Percentiles rank a stretch among this genome's conserved stretches.
phyloP scores from a whole-genome alignment of 1,284 basidiomycete species.

The Cerrena zonata region DNA sequence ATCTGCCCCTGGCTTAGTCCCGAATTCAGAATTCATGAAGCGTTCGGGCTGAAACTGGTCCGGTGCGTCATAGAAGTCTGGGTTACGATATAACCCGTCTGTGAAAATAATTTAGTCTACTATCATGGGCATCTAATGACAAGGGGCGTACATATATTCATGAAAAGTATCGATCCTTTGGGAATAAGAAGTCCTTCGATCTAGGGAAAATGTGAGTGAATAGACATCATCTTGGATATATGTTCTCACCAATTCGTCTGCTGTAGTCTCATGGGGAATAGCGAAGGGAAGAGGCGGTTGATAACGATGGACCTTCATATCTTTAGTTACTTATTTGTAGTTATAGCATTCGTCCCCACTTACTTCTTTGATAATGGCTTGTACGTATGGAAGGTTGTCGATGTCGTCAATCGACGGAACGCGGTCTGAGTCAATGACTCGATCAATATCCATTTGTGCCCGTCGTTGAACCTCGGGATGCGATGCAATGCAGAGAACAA shows the following conservation, averaged over 20 bases:
- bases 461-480: conserved; percentile 28
- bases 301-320: no score
- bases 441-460: conserved; percentile 33
- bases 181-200: conserved; percentile 3
- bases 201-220: no score
- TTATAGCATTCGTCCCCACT: no score
- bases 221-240: no score
- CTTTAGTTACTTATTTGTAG: no score
- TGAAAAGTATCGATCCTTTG: conserved; percentile 1
- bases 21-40: conserved; percentile 3
- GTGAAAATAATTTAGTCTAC: background rate
- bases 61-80: conserved; percentile 1
- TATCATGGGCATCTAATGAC: background rate
- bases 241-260: no score
- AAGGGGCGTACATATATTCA: conserved; percentile 3
- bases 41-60: conserved; percentile 5
- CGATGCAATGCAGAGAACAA: conserved; percentile 25
- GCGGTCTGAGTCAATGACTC: conserved; percentile 29
- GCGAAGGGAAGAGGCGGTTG: no score
- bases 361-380: conserved; percentile 34
- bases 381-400: conserved; percentile 28
- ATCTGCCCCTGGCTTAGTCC: conserved; percentile 4
- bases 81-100: conserved; percentile 3
- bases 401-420: conserved; percentile 31
- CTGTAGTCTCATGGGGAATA: no score